Evolutionary conservation across 1,284 basidiomycete species (phyloP).

Genomic region (Xanthoconium separans): DNA sequence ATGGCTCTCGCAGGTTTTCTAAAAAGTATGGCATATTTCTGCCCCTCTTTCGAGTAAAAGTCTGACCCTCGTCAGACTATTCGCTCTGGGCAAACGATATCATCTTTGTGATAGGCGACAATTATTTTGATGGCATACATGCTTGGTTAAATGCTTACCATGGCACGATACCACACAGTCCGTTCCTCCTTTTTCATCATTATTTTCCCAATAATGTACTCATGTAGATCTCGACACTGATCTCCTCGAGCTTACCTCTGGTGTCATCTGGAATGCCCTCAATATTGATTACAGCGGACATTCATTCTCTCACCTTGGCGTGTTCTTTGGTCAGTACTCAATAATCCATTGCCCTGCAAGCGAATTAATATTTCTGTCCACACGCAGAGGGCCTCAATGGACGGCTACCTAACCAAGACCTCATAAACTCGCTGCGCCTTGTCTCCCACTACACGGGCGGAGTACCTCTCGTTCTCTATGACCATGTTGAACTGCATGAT

Average conservation of each 20-base stretch:
- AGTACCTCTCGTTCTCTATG: conserved; percentile 76
- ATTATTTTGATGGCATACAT: conserved; percentile 87
- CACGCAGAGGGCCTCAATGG: conserved; percentile 91
- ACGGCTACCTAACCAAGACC: conserved; percentile 93
- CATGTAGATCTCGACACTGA: conserved; percentile 64
- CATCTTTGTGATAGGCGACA: conserved; percentile 88
- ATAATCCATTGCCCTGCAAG: not conserved
- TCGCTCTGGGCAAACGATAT: conserved; percentile 95
- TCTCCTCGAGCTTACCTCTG: conserved; percentile 62
- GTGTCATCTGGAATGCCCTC: conserved; percentile 93
- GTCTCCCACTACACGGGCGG: conserved; percentile 73
- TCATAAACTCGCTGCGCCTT: conserved; percentile 79
- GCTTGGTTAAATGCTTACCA: conserved; percentile 90
- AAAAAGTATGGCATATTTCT: conserved; percentile 54
- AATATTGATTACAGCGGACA: conserved; percentile 96
- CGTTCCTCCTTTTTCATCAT: not conserved
- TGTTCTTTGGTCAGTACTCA: conserved; percentile 78
- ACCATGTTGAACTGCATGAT: conserved; percentile 60
- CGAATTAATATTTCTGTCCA: not conserved
- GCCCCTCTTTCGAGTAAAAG: not conserved
- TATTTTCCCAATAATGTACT: not conserved
- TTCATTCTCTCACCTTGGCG: conserved; percentile 90
- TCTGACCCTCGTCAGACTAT: conserved; percentile 53
- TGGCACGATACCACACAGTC: conserved; percentile 67
- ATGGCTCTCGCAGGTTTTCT: conserved; percentile 83